These are phyloP conservation scores for Phyllosticta capitalensis DNA, from an alignment of 2,329 filamentous ascomycete genomes.

Conservation along the genomic window DNA sequence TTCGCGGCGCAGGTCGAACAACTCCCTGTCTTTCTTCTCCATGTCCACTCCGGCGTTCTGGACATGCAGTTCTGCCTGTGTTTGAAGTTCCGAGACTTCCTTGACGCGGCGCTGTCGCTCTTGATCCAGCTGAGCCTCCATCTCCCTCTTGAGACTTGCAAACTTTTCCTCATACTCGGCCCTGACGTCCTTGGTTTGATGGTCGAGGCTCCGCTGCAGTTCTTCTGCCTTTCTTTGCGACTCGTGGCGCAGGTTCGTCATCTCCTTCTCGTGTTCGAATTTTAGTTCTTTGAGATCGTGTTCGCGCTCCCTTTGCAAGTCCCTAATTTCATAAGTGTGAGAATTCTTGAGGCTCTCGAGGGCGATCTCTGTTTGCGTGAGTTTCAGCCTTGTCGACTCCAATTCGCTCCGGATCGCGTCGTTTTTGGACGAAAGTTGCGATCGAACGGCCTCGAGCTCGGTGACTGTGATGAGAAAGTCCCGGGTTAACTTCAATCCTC, in stretches of 20 bases:
- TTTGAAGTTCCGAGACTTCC: slow-evolving; percentile 58
- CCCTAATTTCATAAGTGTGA: slow-evolving; percentile 44
- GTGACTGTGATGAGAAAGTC: slow-evolving; percentile 32
- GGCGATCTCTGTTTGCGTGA: slow-evolving; percentile 38
- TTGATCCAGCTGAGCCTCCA: slow-evolving; percentile 58
- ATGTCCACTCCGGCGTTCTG: slow-evolving; percentile 41
- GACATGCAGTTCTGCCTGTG: slow-evolving; percentile 40
- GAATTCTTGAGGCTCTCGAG: slow-evolving; percentile 44
- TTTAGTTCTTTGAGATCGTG: slow-evolving; percentile 48
- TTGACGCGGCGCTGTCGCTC: slow-evolving; percentile 48
- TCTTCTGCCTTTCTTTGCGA: slow-evolving; percentile 37
- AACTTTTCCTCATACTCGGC: slow-evolving; percentile 60
- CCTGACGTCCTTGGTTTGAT: slow-evolving; percentile 49
- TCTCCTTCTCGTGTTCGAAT: slow-evolving; percentile 46
- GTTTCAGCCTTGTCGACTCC: slow-evolving; percentile 48
- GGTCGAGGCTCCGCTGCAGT: slow-evolving; percentile 34
- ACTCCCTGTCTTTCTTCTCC: slow-evolving; percentile 46
- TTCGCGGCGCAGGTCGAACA: slow-evolving; percentile 39
- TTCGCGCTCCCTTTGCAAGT: slow-evolving; percentile 43
- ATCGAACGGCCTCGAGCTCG: slow-evolving; percentile 46
- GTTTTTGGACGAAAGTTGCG: slow-evolving; percentile 43
- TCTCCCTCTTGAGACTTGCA: slow-evolving; percentile 51
- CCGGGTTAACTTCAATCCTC: slow-evolving; percentile 14
- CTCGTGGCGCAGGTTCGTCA: slow-evolving; percentile 46
- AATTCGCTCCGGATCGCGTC: slow-evolving; percentile 57